Evolutionary conservation across 139 green algal species (phyloP), one percentile per base, ranked within the genome.

Genomic region (Pleodorina starrii): DNA sequence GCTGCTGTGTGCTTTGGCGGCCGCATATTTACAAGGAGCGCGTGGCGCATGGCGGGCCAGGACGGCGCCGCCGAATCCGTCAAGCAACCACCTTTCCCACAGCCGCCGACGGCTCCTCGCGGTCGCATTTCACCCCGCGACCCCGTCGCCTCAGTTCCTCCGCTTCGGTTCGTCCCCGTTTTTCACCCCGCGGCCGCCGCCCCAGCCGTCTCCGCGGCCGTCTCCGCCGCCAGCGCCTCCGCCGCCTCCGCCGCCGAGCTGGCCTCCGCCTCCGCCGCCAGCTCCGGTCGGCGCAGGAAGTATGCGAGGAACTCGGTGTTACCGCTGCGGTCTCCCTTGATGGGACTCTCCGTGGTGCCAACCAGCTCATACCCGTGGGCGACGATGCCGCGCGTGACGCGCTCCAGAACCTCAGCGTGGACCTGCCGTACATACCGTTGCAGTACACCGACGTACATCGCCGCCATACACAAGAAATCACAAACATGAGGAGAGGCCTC

Each of bases 221-320:
- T 4, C 7, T 42, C 44, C 74, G 43, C 74, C 43, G 42, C 44
- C 25, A 21, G 16, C 4, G 46, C 54, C 36, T 73, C 78, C 54
- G 17, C 78, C 35, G 35, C 38, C 78, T 54, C 36, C 51, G 19
- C 54, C 77, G 78, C 54, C 4, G 10, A 19, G 38, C 23, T 35
- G 2, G 48, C 79, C 42, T 7, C 79, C 38, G 36, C 54, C 78
- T 27, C 36, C 21, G 40, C 46, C 23, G 82, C 63, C 19, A 51
- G 63, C 82, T 89, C 69, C 32, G 84, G 84, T 16, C 69, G 36
- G n/a, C 89, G 46, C 27, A 92, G 50, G 59, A 97, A 97, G 74
- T 95, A 89, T 1, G 94, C 94, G 21, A 98, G 83, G 63, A 96
- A 98, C 92, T 98, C 96, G 7, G 89, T 97, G 93, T 98, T 98